Evolutionary conservation across 2,329 filamentous ascomycete genomes (phyloP), one percentile per base, ranked within the genome.

Genomic region (Neurospora sp.): DNA sequence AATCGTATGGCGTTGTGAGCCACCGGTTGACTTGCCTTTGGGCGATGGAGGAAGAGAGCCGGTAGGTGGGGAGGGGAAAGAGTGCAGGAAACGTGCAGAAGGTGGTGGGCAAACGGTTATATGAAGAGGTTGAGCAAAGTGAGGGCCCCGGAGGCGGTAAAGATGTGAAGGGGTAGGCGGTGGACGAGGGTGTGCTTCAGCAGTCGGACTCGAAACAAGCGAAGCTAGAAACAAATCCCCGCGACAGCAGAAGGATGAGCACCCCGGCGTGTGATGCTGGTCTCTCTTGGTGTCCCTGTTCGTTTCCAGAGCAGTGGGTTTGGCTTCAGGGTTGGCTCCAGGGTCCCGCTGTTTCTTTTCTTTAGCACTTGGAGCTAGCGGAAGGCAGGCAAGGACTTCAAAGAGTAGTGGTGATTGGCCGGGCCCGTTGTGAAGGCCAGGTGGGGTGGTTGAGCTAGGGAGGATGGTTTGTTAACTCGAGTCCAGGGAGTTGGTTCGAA

Each of bases 11-110:
- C 67, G 78, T 79, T 77, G 75, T 78, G 78, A 78, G 76, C 78
- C 78, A 78, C 78, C 78, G 77, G 79, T 79, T 75, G 77, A 73
- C 75, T 76, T 74, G 74, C 73, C 79, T 74, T 77, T 76, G 74
- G 70, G 72, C 71, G 71, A 73, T 71, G 73, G 73, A 75, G 73
- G 73, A 70, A 66, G 68, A 69, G 70, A 74, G 75, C 74, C 75
- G 77, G 79, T 78, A 82, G 79, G 78, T 79, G 77, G 72, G 73
- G 76, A 76, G 75, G 75, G 76, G 76, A 70, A 72, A 74, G 73
- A 76, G 67, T 70, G 70, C 68, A 73, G 71, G 72, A 72, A 73
- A 69, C 74, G 70, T 73, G 73, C 70, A 69, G 74, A 72, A 72
- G 74, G 13, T 62, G 77, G 74, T 73, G 73, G 72, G 73, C 28